These are phyloP conservation scores for Bryoerythrophyllum caledonicum DNA, from an alignment of 225 moss, liverwort and hornwort genomes.

Conservation along the genomic window DNA sequence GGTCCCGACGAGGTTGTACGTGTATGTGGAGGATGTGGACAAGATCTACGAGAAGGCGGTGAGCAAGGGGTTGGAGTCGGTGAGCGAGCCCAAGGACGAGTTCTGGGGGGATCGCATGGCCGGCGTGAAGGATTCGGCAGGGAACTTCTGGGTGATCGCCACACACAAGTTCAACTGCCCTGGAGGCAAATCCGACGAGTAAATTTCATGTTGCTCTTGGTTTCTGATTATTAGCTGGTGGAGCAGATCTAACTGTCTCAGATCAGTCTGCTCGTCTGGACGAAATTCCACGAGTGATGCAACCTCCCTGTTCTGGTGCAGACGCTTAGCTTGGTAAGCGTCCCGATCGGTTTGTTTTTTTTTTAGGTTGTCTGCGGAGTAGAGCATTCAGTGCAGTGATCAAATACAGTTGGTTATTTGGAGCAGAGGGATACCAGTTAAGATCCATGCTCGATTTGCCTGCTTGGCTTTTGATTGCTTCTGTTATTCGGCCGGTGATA, in stretches of 20 bases:
- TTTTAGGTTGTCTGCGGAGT: background rate
- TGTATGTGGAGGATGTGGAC: slow-evolving; percentile 49
- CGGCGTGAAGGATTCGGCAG: slow-evolving; percentile 35
- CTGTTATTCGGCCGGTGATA: no score
- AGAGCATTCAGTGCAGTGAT: background rate
- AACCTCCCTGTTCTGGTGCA: no score
- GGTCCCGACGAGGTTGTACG: slow-evolving; percentile 24
- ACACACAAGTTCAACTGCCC: slow-evolving; percentile 29
- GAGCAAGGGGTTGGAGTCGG: no score
- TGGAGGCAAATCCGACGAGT: background rate
- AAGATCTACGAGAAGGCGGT: slow-evolving; percentile 40
- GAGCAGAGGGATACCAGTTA: background rate
- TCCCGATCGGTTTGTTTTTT: background rate
- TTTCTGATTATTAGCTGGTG: no score
- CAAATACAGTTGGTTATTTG: background rate
- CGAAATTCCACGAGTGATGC: no score
- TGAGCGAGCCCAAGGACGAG: no score
- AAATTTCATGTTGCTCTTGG: background rate
- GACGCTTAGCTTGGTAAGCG: no score
- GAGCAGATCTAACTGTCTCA: no score
- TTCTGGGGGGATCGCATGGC: no score
- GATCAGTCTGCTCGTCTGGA: no score
- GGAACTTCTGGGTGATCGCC: slow-evolving; percentile 38
- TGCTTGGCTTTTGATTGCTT: background rate
- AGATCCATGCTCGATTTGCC: background rate